Evolutionary conservation across 177 flowering plant genomes (phyloP), one percentile per base, ranked within the genome.

Genomic region (Tripterygium wilfordii): DNA sequence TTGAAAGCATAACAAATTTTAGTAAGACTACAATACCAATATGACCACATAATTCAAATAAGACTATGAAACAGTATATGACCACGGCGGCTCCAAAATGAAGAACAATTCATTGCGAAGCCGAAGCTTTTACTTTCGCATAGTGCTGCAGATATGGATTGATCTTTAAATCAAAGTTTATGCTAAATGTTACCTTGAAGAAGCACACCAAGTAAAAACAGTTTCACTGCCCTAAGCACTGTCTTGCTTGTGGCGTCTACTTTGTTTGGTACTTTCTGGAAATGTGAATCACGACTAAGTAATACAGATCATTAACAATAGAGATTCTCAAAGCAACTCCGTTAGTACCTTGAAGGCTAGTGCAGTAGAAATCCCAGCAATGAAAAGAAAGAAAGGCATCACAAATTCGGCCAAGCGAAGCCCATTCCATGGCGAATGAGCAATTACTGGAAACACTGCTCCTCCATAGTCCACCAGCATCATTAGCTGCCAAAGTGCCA

Each of bases 341-440:
- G 10, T 29, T 18, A 20, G 25, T 73, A 85, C 94, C 88, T 81
- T 79, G 53, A 79, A 72, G 7, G 58, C 80, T 53, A 85, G 82
- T 5, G 82, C 79, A 20, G 74, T 60, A 42, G 94, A 76, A 56
- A 79, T 57, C 26, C 94, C 94, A 29, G 68, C 77, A 54, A 74
- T 65, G 41, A 85, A 85, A 27, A 85, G 86, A 48, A 85, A 85
- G 52, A 74, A 81, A 5, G 94, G 94, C 84, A 82, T 79, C 41
- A 85, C 84, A 54, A 82, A 68, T 60, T 85, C 94, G 1, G 94
- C 88, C 69, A 82, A 67, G 45, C 47, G 79, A 22, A 84, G 21
- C 2, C 88, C 88, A 48, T 79, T 66, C 92, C 88, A 85, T 10
- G 88, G 86, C 9, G 82, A 67, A 58, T 85, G 94, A 53, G 68